Percentiles rank a stretch among this genome's conserved stretches.
Evolutionary conservation across 2,329 filamentous ascomycete species (phyloP).

Genomic region (Arthrobotrys megalospora): DNA sequence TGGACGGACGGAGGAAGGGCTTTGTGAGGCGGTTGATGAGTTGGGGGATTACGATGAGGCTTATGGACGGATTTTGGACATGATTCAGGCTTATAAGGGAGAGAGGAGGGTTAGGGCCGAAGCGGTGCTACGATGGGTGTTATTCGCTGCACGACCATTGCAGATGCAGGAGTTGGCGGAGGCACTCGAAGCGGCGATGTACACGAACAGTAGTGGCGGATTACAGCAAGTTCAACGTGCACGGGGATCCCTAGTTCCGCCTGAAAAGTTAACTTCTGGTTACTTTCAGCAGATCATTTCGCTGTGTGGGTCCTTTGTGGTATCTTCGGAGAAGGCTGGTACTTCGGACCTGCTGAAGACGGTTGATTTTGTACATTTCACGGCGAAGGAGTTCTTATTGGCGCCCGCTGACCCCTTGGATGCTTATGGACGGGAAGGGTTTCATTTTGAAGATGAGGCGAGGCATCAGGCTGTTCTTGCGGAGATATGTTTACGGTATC

Average conservation of each 20-base stretch:
- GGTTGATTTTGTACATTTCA: conserved; percentile 61
- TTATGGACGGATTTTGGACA: conserved; percentile 51
- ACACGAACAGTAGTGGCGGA: conserved; percentile 13
- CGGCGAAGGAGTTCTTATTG: conserved; percentile 60
- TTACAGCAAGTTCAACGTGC: conserved; percentile 21
- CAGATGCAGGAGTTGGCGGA: conserved; percentile 55
- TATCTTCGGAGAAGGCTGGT: conserved; percentile 32
- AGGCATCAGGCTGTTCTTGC: conserved; percentile 41
- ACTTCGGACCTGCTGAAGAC: conserved; percentile 33
- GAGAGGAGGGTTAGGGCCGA: conserved; percentile 37
- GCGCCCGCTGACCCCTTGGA: conserved; percentile 31
- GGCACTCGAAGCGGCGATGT: conserved; percentile 40
- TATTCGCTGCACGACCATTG: conserved; percentile 58
- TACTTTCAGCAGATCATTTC: conserved; percentile 49
- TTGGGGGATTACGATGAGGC: conserved; percentile 44
- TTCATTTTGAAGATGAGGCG: conserved; percentile 50
- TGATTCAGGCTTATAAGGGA: conserved; percentile 40
- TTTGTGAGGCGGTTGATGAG: conserved; percentile 40
- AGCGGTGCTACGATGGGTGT: conserved; percentile 57
- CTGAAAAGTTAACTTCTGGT: conserved; percentile 36
- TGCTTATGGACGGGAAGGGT: conserved; percentile 36
- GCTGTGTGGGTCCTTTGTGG: conserved; percentile 51
- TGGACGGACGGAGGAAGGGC: conserved; percentile 33
- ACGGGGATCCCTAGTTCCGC: conserved; percentile 25
- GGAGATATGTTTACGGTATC: conserved; percentile 46